Conservation (phyloP, 257 asterid species). For the Mentha longifolia region DNA sequence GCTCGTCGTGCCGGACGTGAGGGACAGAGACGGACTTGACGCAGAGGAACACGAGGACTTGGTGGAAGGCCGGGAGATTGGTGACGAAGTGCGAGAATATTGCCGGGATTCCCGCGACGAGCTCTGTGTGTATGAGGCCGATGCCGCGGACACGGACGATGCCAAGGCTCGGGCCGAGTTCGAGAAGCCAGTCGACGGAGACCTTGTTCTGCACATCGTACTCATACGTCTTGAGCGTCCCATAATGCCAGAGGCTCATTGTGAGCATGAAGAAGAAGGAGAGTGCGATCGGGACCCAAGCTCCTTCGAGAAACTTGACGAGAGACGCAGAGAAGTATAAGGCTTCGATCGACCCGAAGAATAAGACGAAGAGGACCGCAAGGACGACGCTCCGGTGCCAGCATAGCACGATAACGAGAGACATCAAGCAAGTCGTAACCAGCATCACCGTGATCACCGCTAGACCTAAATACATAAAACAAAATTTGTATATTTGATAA, state of each 20-base stretch:
- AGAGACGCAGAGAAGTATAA: conserved; percentile 76
- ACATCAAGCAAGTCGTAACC: conserved; percentile 92
- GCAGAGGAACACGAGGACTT: conserved; percentile 70
- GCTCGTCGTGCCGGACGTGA: conserved; percentile 68
- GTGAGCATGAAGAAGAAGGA: conserved; percentile 64
- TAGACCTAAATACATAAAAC: conserved; percentile 51
- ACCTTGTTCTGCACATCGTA: conserved; percentile 72
- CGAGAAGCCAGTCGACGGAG: conserved; percentile 81
- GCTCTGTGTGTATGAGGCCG: conserved; percentile 82
- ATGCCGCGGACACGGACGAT: conserved; percentile 82
- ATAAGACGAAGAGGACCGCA: conserved; percentile 58
- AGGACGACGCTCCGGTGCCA: conserved; percentile 65
- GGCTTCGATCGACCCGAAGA: conserved; percentile 78
- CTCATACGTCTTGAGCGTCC: conserved; percentile 70
- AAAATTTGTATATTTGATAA: not conserved
- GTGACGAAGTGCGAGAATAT: conserved; percentile 84
- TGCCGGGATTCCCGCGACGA: conserved; percentile 76
- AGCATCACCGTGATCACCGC: conserved; percentile 93
- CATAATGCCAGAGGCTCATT: conserved; percentile 87
- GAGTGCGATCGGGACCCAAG: conserved; percentile 81
- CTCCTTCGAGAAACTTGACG: conserved; percentile 80
- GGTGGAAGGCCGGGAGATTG: conserved; percentile 87
- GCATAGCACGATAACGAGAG: conserved; percentile 84
- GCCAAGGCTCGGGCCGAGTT: conserved; percentile 73
- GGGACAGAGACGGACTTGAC: conserved; percentile 81